Percentiles rank a stretch among this genome's conserved stretches.
phyloP scores from a whole-genome alignment of 441 rosid species.

The Populus trichocarpa region DNA sequence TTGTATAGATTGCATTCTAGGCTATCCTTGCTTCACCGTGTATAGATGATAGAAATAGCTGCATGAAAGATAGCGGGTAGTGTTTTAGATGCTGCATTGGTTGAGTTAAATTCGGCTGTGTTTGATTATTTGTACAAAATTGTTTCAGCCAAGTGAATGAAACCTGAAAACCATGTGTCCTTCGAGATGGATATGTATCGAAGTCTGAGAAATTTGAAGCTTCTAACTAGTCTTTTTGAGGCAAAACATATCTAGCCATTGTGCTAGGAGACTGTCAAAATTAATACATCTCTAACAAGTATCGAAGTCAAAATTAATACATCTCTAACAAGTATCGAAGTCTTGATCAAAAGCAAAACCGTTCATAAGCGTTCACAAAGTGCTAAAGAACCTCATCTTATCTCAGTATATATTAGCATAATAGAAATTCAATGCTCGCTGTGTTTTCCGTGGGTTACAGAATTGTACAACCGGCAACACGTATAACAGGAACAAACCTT shows the following conservation, averaged over 20 bases:
- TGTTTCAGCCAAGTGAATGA: background rate
- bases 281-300: no score
- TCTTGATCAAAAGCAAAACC: background rate
- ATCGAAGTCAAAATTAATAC: background rate
- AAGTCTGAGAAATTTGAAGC: background rate
- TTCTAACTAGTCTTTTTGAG: background rate
- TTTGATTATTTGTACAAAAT: background rate
- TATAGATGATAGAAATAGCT: constrained; percentile 2
- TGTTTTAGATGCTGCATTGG: background rate
- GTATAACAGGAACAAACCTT: background rate
- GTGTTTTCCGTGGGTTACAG: background rate
- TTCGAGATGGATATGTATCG: background rate
- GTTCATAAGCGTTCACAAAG: background rate
- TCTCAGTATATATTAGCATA: background rate
- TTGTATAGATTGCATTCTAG: background rate
- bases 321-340: background rate
- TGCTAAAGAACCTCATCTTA: constrained; percentile 1
- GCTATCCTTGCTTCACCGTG: background rate
- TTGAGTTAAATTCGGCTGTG: background rate
- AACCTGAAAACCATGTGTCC: background rate
- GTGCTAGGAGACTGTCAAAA: background rate
- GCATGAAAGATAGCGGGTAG: background rate
- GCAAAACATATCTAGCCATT: background rate
- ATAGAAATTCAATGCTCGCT: background rate
- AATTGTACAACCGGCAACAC: background rate